These are phyloP conservation scores for Stellera chamaejasme DNA, from an alignment of 345 rosid genomes.

Conservation along the genomic window DNA sequence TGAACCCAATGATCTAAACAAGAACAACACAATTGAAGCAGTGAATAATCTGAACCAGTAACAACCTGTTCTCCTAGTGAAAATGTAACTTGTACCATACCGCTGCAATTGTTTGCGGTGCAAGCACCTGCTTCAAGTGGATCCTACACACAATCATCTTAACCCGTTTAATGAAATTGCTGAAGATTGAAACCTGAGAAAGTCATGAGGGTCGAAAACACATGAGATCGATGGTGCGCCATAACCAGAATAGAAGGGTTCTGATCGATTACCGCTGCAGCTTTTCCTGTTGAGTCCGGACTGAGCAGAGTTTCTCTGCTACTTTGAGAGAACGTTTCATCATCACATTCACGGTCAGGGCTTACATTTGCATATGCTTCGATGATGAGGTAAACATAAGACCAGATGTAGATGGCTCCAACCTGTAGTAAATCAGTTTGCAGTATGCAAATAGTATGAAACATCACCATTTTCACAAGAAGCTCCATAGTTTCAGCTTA, in stretches of 20 bases:
- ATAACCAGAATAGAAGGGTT: too few relatives aligned
- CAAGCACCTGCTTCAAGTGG: constrained; percentile 39
- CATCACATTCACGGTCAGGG: constrained; percentile 10
- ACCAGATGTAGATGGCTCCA: constrained; percentile 60
- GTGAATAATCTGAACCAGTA: constrained; percentile 24
- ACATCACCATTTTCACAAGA: background rate
- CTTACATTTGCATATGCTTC: constrained; percentile 23
- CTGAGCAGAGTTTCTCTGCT: constrained; percentile 34
- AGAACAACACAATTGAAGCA: constrained; percentile 23
- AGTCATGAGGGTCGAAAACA: constrained; percentile 3
- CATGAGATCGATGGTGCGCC: too few relatives aligned
- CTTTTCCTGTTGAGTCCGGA: too few relatives aligned
- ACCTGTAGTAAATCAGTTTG: constrained; percentile 19
- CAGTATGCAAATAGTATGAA: constrained; percentile 4
- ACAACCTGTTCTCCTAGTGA: too few relatives aligned
- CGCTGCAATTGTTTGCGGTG: constrained; percentile 53
- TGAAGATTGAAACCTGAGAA: constrained; percentile 18
- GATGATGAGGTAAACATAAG: constrained; percentile 47
- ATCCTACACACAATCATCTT: constrained; percentile 15
- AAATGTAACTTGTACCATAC: constrained; percentile 19
- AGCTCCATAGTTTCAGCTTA: background rate
- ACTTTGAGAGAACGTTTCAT: constrained; percentile 15
- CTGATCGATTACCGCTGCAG: too few relatives aligned
- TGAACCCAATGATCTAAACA: constrained; percentile 30
- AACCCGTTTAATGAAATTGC: constrained; percentile 20